A percentile compares a stretch with the other conserved stretches of the same genome.
Conservation (phyloP, 1,139 yeast species). For the Eremothecium cymbalariae region DNA sequence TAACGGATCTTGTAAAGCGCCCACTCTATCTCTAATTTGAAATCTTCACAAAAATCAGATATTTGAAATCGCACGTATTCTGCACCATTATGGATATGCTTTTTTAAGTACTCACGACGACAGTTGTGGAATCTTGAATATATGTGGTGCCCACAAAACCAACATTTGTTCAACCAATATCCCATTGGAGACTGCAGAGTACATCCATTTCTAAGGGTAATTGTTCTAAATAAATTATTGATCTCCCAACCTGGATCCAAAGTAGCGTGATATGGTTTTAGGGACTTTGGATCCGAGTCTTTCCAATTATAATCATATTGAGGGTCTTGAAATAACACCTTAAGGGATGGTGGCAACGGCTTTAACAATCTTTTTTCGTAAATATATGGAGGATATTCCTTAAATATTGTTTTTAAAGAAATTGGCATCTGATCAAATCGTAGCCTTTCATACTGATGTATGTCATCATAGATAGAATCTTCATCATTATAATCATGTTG, state of each 20-base stretch:
- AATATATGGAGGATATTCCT: constrained; percentile 4
- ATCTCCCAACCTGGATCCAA: constrained; percentile 1
- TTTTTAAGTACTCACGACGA: constrained; percentile 2
- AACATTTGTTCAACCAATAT: background rate
- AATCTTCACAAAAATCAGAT: constrained; percentile 4
- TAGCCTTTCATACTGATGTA: constrained; percentile 1
- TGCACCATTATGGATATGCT: constrained; percentile 1
- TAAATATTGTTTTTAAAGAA: constrained; percentile 1
- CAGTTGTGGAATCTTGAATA: constrained; percentile 4
- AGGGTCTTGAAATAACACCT: constrained; percentile 5
- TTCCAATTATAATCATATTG: constrained; percentile 4
- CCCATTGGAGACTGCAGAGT: background rate
- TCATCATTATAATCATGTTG: background rate
- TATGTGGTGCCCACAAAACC: constrained; percentile 6
- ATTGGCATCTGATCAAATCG: constrained; percentile 1
- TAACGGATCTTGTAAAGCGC: constrained; percentile 3
- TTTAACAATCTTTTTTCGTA: constrained; percentile 7
- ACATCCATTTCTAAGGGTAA: background rate
- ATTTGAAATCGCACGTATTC: constrained; percentile 1
- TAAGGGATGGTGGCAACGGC: constrained; percentile 5
- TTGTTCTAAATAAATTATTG: background rate
- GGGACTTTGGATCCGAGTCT: background rate
- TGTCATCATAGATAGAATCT: constrained; percentile 3
- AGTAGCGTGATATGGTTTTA: constrained; percentile 1
- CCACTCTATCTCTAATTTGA: constrained; percentile 5